phyloP scores from a whole-genome alignment of 768 basidiomycete genomes.

The Russula olivacea region DNA sequence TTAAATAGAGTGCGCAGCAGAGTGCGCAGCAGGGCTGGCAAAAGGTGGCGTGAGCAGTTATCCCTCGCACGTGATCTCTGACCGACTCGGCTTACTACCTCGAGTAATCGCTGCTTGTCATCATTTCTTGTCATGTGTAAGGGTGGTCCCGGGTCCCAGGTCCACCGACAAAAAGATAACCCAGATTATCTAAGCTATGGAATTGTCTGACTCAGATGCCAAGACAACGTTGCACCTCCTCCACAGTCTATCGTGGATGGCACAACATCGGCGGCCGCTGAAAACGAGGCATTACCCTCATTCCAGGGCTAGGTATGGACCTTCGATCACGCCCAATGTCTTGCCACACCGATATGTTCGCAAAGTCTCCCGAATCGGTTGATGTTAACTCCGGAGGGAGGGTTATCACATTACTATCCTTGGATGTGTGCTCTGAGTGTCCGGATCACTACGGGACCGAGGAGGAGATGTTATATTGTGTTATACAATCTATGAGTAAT shows the following conservation, averaged over 20 bases:
- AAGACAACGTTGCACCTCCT: too few relatives aligned
- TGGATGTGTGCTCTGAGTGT: too few relatives aligned
- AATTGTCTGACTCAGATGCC: too few relatives aligned
- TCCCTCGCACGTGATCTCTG: background rate
- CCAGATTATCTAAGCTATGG: background rate
- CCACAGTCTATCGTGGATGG: too few relatives aligned
- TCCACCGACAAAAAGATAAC: background rate
- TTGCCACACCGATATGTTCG: background rate
- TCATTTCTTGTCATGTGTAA: too few relatives aligned
- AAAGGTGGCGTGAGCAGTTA: background rate
- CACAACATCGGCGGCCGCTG: background rate
- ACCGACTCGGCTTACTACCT: too few relatives aligned
- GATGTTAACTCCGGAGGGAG: too few relatives aligned
- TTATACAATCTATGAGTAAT: background rate
- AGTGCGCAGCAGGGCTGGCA: background rate
- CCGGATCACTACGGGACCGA: background rate
- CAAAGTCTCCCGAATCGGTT: background rate
- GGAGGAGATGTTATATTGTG: background rate
- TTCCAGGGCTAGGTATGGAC: background rate
- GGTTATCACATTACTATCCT: background rate
- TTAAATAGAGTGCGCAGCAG: background rate
- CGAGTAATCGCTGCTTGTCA: too few relatives aligned
- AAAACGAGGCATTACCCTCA: background rate
- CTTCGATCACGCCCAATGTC: background rate
- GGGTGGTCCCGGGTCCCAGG: background rate